A percentile compares a stretch with the other conserved stretches of the same genome.
phyloP scores from a whole-genome alignment of 805 yeast species.

The Blastobotrys peoriensis region DNA sequence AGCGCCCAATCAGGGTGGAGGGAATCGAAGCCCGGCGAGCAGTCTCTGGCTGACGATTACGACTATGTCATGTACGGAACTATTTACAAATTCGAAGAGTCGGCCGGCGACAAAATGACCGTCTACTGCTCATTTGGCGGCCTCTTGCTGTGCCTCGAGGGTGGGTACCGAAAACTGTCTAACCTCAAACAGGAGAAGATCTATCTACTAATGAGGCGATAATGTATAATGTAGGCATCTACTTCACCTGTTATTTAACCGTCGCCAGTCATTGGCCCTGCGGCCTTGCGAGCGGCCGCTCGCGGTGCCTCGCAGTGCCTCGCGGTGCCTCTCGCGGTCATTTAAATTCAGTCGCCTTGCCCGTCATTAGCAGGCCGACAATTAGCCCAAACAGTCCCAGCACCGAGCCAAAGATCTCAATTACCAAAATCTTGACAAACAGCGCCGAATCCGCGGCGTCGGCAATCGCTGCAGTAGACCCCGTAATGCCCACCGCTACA shows the following conservation, averaged over 20 bases:
- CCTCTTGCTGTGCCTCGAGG: constrained; percentile 85
- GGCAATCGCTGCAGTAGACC: constrained; percentile 96
- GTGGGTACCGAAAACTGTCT: constrained; percentile 84
- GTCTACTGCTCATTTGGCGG: constrained; percentile 97
- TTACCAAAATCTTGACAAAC: constrained; percentile 91
- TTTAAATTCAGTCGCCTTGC: constrained; percentile 83
- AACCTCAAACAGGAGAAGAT: constrained; percentile 90
- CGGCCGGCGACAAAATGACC: constrained; percentile 53
- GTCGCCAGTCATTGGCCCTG: no score
- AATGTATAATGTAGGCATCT: constrained; percentile 9
- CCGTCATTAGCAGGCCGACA: constrained; percentile 96
- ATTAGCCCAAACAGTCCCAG: constrained; percentile 95
- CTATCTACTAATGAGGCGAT: constrained; percentile 80
- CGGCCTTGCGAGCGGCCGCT: no score
- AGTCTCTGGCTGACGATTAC: constrained; percentile 89
- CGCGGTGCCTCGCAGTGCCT: no score
- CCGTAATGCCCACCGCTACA: constrained; percentile 93
- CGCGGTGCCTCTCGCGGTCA: constrained; percentile 23
- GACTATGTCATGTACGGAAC: constrained; percentile 98
- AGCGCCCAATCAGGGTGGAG: constrained; percentile 57
- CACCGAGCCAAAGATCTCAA: constrained; percentile 96
- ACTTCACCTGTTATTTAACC: no score
- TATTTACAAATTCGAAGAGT: constrained; percentile 93
- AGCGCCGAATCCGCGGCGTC: constrained; percentile 96
- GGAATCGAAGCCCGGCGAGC: constrained; percentile 77